Conservation (phyloP, 78 protist species). For the Dictyostelium firmibasis region DNA sequence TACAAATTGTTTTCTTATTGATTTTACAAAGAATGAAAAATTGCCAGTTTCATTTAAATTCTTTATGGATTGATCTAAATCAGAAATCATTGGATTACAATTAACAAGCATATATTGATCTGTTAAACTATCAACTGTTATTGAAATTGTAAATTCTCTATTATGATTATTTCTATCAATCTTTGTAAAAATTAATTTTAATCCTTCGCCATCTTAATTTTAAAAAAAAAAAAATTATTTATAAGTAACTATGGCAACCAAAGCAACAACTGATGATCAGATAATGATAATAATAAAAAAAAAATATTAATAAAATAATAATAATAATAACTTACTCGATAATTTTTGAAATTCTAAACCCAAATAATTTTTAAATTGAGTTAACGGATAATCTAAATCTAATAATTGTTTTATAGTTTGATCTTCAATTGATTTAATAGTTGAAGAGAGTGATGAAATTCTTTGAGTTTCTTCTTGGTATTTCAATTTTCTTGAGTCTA, state of each 20-base stretch:
- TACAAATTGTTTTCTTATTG: constrained; percentile 22
- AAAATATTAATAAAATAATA: too few relatives aligned
- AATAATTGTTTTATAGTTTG: neutral
- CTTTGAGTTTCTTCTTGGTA: neutral
- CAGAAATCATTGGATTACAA: neutral
- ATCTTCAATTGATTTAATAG: neutral
- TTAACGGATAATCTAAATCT: neutral
- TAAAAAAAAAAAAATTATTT: too few relatives aligned
- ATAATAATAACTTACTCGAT: neutral
- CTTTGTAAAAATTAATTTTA: constrained; percentile 4
- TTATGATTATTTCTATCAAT: neutral
- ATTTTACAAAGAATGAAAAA: constrained; percentile 9
- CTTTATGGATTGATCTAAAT: neutral
- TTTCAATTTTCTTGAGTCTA: neutral
- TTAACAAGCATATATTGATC: neutral
- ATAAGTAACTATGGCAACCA: too few relatives aligned
- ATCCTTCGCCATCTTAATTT: neutral
- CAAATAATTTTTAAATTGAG: neutral
- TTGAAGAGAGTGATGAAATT: neutral
- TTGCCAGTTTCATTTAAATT: neutral
- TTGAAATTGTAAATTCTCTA: constrained; percentile 4
- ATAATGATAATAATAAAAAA: too few relatives aligned
- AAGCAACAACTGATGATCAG: too few relatives aligned
- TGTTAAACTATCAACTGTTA: neutral
- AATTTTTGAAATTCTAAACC: constrained; percentile 20